phyloP scores from a whole-genome alignment of 2,329 filamentous ascomycete species.

The Cadophora gregata region DNA sequence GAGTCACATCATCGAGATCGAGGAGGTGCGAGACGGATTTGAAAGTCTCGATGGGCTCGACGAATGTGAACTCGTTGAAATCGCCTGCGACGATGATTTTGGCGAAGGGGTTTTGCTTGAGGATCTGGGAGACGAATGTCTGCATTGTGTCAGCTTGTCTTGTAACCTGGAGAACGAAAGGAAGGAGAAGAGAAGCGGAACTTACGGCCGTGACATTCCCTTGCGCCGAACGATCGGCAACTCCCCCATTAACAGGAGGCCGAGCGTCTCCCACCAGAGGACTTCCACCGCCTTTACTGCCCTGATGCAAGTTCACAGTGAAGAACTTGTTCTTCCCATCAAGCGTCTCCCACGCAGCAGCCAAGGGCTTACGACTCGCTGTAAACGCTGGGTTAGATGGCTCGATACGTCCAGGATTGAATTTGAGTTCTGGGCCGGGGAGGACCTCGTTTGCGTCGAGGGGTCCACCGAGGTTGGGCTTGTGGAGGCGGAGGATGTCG shows the following conservation, averaged over 20 bases:
- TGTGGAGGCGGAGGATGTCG: conserved; percentile 61
- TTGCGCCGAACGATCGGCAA: conserved; percentile 62
- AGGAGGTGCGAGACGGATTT: conserved; percentile 57
- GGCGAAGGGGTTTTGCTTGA: conserved; percentile 60
- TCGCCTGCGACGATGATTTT: conserved; percentile 68
- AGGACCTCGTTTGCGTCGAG: conserved; percentile 64
- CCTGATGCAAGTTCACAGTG: conserved; percentile 74
- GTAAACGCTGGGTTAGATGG: conserved; percentile 65
- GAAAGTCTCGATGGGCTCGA: conserved; percentile 63
- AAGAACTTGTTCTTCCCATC: conserved; percentile 65
- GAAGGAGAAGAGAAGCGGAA: conserved; percentile 23
- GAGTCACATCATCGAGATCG: conserved; percentile 66
- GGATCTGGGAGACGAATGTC: conserved; percentile 63
- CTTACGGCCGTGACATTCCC: conserved; percentile 62
- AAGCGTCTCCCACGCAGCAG: conserved; percentile 67
- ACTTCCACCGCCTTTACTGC: conserved; percentile 63
- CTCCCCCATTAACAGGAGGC: conserved; percentile 54
- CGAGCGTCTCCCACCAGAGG: conserved; percentile 17
- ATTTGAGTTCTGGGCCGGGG: conserved; percentile 62
- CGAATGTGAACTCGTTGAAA: conserved; percentile 75
- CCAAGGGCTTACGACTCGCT: conserved; percentile 69
- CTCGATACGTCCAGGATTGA: conserved; percentile 73
- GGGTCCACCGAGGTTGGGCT: conserved; percentile 60
- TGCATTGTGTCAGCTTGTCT: conserved; percentile 32
- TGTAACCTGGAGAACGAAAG: no score